Evolutionary conservation across 352 stramenopile genomes (phyloP), one percentile per base, ranked within the genome.

Genomic region (Globisporangium polare): DNA sequence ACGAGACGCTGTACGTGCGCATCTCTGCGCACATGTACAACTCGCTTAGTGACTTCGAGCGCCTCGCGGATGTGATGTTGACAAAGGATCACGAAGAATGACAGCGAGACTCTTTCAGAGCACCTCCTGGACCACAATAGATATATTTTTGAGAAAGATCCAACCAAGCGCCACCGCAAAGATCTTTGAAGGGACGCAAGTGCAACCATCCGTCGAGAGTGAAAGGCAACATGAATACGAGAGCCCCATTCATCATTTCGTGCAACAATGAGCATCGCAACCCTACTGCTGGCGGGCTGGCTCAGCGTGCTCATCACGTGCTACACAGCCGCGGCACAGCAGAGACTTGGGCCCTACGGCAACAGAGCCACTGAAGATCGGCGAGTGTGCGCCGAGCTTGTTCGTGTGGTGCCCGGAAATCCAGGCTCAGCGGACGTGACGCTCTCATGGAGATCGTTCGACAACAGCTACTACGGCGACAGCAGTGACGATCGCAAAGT

Each of bases 11-110:
- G 1, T 98, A 94, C 75, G 82, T 97, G 26, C 81, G 95, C 47
- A 68, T 98, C 22, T 98, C 90, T 4, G 87, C 80, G 35, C 92
- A 98, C 65, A 67, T 98, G 49, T 98, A 98, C 75, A 98, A 98
- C 64, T 73, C 70, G 15, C 57, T 88, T 0, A 70, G 71, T 6
- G 86, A 98, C 35, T 98, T 93, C 60, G 73, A 91, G 8, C 72
- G 58, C n/a, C 74, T 96, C 17, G 81, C 77, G 12, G 50, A 51
- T 5, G 66, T 58, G 0, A 46, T 70, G 12, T 43, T 74, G 18
- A 4, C 8, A 31, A 37, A 29, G 45, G 4, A 51, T 15, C 46
- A 53, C 37, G 47, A 53, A 53, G 47, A 53, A 53, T 53, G 15
- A 53, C 37, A 53, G 26, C 15, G 33, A 39, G 33, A 39, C 33